phyloP scores from a whole-genome alignment of 2,329 filamentous ascomycete genomes.

The Sporothrix luriei region DNA sequence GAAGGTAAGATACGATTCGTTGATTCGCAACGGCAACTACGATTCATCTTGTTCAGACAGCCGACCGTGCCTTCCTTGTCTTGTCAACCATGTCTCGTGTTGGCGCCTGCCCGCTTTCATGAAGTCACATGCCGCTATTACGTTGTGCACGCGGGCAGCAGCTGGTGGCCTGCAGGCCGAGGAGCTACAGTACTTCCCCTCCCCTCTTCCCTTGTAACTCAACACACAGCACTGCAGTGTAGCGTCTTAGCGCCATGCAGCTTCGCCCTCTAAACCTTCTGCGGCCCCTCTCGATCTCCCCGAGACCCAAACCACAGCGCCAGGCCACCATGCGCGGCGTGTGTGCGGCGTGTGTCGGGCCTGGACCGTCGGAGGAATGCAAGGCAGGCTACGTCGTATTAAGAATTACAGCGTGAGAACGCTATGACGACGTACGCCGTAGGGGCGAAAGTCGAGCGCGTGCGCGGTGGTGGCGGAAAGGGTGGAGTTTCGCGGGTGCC shows the following conservation, averaged over 20 bases:
- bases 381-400: neutral
- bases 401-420: conserved; percentile 2
- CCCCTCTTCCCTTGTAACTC: neutral
- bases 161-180: conserved; percentile 11
- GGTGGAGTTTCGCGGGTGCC: conserved; percentile 28
- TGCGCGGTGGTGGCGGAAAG: conserved; percentile 31
- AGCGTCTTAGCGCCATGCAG: conserved; percentile 24
- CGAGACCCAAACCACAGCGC: neutral
- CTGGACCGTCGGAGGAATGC: conserved; percentile 1
- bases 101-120: neutral
- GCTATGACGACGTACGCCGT: conserved; percentile 3
- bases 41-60: neutral
- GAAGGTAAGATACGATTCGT: no score
- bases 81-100: neutral
- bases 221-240: neutral
- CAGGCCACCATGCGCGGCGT: conserved; percentile 12
- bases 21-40: neutral
- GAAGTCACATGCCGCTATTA: conserved; percentile 9
- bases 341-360: neutral
- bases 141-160: conserved; percentile 15
- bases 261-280: neutral
- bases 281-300: neutral
- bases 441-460: conserved; percentile 7
- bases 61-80: neutral
- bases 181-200: conserved; percentile 7